Percentiles rank a stretch among this genome's conserved stretches.
phyloP scores from a whole-genome alignment of 306 rosid genomes.

The Inga laurina region DNA sequence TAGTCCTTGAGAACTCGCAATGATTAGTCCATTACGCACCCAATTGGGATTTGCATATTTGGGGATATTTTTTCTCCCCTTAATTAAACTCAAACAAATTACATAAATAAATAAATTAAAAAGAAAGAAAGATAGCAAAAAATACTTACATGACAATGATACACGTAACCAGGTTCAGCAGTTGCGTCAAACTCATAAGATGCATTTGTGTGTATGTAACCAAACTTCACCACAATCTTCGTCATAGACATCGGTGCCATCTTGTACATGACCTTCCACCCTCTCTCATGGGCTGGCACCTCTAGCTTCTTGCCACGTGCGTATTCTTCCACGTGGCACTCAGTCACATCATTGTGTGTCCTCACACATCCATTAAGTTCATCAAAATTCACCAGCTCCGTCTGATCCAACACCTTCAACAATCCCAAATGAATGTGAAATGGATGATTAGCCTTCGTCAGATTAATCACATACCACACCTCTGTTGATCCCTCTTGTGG shows the following conservation, averaged over 20 bases:
- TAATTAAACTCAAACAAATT: background rate
- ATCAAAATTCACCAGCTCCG: slow-evolving; percentile 45
- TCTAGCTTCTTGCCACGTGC: slow-evolving; percentile 54
- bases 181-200: slow-evolving; percentile 72
- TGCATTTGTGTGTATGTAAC: slow-evolving; percentile 63
- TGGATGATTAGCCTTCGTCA: slow-evolving; percentile 85
- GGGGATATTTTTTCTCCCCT: background rate
- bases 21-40: too few relatives aligned
- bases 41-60: background rate
- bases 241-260: slow-evolving; percentile 63
- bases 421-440: slow-evolving; percentile 77
- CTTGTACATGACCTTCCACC: slow-evolving; percentile 89
- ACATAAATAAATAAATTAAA: background rate
- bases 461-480: slow-evolving; percentile 78
- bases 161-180: slow-evolving; percentile 61
- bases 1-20: background rate
- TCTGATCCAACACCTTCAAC: slow-evolving; percentile 66
- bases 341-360: slow-evolving; percentile 52
- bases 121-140: background rate
- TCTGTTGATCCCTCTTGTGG: slow-evolving; percentile 67
- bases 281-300: slow-evolving; percentile 61
- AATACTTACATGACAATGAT: slow-evolving; percentile 86
- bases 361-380: slow-evolving; percentile 64
- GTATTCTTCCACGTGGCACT: slow-evolving; percentile 60
- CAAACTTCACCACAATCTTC: slow-evolving; percentile 56